Base-by-base conservation (phyloP, 208 protist species). In the Trypanosoma brucei region DNA sequence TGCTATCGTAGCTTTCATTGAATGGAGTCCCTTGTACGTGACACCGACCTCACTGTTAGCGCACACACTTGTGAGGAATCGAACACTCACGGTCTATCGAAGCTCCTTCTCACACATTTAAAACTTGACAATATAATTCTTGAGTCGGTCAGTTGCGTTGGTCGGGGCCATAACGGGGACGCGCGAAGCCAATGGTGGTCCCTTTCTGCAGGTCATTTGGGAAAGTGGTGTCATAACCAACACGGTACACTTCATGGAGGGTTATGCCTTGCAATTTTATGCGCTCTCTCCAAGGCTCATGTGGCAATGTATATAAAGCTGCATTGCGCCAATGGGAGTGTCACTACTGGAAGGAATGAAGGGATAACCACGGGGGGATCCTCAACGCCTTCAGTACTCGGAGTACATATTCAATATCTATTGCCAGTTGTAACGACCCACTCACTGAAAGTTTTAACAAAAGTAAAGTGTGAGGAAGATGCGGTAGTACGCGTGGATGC, bases 171-270 rank as follows among this genome's bases (percentile, higher is more conserved):
- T 0, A 22, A 22, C 8, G 38, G 49, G 31, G 57, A 63, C 4
- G 11, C 3, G 36, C 36, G 62, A 36, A 44, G 22, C 2, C 53
- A 36, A 38, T 71, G 56, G 53, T 67, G 54, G 49, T 6, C 9
- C 22, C 57, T 73, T 52, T 44, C 59, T 30, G 36, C 57, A 22
- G 33, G 22, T 4, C 30, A 57, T 30, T 46, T 69, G 13, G 39
- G 42, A 34, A 34, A 48, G 3, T 75, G 70, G 62, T 75, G 56
- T 36, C 31, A 14, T 51, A 75, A 75, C 49, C 31, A 63, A 13
- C 70, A 75, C 40, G 70, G 62, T 6, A 70, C 63, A 33, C 55
- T 75, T 50, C 70, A 67, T 37, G 70, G 70, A 3, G 70, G 70
- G 30, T 51, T 69, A 3, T 55, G 36, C 36, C 46, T 65, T 49